Conservation (phyloP, 2,329 filamentous ascomycete species). For the Amphichorda felina region DNA sequence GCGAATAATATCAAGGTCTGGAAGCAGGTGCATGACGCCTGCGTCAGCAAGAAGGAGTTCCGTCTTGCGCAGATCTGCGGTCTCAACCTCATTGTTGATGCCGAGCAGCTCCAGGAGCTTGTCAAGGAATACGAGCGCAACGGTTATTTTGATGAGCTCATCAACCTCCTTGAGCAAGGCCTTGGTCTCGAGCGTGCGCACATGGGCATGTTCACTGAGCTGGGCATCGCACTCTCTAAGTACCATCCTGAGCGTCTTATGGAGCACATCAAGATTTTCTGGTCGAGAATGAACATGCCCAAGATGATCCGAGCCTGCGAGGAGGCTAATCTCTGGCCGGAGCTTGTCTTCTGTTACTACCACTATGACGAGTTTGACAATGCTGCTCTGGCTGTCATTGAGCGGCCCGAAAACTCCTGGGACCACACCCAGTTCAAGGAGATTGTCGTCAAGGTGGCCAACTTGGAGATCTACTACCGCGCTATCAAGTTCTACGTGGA, state of each 20-base stretch:
- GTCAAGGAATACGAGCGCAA: conserved; percentile 96
- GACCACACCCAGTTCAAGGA: conserved; percentile 99
- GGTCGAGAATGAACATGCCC: conserved; percentile 93
- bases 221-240: conserved; percentile 85
- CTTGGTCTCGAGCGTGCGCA: conserved; percentile 85
- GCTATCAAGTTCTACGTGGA: conserved; percentile 95
- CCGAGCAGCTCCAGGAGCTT: conserved; percentile 83
- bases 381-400: conserved; percentile 93
- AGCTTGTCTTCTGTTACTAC: conserved; percentile 94
- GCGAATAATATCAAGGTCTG: conserved; percentile 99
- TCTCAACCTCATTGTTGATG: conserved; percentile 94
- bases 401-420: conserved; percentile 94
- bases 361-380: conserved; percentile 99
- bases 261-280: conserved; percentile 98
- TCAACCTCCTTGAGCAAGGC: conserved; percentile 85
- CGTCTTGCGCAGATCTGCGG: conserved; percentile 96
- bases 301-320: conserved; percentile 93
- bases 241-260: conserved; percentile 94
- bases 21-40: conserved; percentile 96
- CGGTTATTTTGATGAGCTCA: conserved; percentile 97
- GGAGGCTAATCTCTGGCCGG: conserved; percentile 92
- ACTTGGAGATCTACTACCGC: conserved; percentile 98
- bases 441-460: conserved; percentile 93
- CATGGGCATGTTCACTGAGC: conserved; percentile 93
- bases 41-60: conserved; percentile 97